These are phyloP conservation scores for Lolium multiflorum DNA, from an alignment of 176 grass and related monocot species.

Conservation along the genomic window DNA sequence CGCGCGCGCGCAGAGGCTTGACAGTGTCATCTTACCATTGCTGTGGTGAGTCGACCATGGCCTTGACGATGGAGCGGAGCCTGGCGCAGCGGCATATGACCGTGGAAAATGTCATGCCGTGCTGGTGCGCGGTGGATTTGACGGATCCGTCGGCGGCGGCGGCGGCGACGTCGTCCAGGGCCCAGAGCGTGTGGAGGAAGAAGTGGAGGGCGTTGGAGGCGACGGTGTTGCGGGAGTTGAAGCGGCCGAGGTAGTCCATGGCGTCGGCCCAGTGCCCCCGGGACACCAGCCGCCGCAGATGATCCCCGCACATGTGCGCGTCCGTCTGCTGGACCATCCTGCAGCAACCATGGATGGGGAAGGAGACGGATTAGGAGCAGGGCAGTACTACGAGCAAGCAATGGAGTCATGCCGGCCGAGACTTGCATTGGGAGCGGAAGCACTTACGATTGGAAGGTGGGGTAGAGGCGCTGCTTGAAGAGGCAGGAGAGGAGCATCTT, in stretches of 20 bases:
- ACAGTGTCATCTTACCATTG: background rate
- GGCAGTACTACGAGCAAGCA: too few species aligned
- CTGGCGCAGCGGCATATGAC: too few species aligned
- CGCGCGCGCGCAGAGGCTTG: background rate
- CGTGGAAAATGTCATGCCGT: background rate
- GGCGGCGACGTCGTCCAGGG: background rate
- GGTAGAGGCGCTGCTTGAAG: background rate
- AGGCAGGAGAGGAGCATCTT: background rate
- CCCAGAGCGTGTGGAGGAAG: background rate
- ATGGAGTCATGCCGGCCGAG: too few species aligned
- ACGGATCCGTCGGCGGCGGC: background rate
- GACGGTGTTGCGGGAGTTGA: background rate
- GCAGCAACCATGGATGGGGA: too few species aligned
- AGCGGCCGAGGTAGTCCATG: background rate
- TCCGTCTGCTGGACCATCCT: too few species aligned
- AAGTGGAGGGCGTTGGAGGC: background rate
- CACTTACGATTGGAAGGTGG: background rate
- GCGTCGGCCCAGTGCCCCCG: background rate
- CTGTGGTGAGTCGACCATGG: too few species aligned
- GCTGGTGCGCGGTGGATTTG: background rate
- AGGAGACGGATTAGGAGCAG: too few species aligned
- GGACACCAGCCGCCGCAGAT: background rate
- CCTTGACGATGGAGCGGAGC: too few species aligned
- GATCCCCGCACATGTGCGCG: too few species aligned
- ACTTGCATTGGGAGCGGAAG: background rate